Evolutionary conservation across 2,329 filamentous ascomycete species (phyloP).

Genomic region (Bipolaris bicolor): DNA sequence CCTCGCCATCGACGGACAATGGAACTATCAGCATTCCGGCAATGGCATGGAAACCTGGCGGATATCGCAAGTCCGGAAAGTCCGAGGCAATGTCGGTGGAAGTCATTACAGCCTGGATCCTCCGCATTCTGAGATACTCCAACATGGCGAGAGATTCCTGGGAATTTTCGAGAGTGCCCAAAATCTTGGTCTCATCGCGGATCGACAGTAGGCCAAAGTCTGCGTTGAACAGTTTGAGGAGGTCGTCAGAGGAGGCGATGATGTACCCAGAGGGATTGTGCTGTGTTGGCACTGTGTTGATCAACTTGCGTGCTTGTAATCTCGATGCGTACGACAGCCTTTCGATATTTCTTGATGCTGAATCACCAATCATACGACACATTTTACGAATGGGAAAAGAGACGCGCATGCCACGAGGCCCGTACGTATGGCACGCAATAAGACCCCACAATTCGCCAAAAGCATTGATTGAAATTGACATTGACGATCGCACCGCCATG

Average conservation of each 20-base stretch:
- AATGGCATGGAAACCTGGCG: constrained; percentile 77
- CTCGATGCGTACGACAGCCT: constrained; percentile 83
- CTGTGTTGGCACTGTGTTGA: constrained; percentile 81
- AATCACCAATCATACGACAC: constrained; percentile 86
- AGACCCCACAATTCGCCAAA: constrained; percentile 87
- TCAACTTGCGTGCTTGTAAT: constrained; percentile 83
- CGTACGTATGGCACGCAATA: constrained; percentile 85
- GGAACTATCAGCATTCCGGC: constrained; percentile 84
- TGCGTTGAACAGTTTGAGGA: constrained; percentile 82
- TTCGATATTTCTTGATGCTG: constrained; percentile 85
- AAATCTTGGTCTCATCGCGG: constrained; percentile 83
- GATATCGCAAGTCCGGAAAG: constrained; percentile 81
- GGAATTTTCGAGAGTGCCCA: constrained; percentile 75
- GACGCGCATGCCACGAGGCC: constrained; percentile 79
- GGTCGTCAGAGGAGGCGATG: constrained; percentile 83
- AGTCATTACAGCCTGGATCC: constrained; percentile 74
- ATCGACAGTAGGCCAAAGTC: constrained; percentile 88
- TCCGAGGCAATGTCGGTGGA: constrained; percentile 78
- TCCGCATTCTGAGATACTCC: constrained; percentile 80
- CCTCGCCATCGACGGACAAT: constrained; percentile 73
- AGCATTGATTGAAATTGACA: constrained; percentile 91
- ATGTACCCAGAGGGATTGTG: constrained; percentile 89
- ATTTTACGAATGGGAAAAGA: constrained; percentile 91
- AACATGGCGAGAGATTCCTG: constrained; percentile 85
- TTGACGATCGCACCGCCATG: constrained; percentile 91